Evolutionary conservation across 23 red algal genomes (phyloP).

Genomic region (Gracilaria gracilis): DNA sequence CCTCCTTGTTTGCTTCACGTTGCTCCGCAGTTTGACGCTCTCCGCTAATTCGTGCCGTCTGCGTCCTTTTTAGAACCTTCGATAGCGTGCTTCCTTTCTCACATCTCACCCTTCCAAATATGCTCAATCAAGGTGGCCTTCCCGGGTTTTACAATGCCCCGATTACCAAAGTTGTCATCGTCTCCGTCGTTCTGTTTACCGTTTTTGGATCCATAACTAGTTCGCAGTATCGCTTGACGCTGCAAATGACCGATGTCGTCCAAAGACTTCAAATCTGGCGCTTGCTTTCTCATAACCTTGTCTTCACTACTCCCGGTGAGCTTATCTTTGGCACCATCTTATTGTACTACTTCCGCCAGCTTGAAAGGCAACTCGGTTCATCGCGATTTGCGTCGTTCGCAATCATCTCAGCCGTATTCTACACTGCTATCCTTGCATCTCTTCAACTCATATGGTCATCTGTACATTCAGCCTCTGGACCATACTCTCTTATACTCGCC

Average conservation of each 20-base stretch:
- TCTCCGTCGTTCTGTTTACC: slow-evolving; percentile 34
- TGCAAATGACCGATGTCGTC: slow-evolving; percentile 25
- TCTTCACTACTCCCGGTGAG: slow-evolving; percentile 67
- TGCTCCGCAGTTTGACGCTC: too few species aligned
- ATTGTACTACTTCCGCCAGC: slow-evolving; percentile 62
- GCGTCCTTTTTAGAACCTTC: background rate
- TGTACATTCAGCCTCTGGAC: slow-evolving; percentile 29
- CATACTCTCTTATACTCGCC: slow-evolving; percentile 50
- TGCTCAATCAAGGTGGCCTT: slow-evolving; percentile 53
- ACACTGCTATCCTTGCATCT: slow-evolving; percentile 26
- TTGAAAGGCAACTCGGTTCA: slow-evolving; percentile 50
- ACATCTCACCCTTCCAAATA: background rate
- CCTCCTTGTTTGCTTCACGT: too few species aligned
- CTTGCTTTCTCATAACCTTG: slow-evolving; percentile 60
- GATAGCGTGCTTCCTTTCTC: background rate
- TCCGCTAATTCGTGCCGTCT: background rate
- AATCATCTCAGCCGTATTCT: slow-evolving; percentile 28
- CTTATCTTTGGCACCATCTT: slow-evolving; percentile 60
- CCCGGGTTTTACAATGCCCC: slow-evolving; percentile 63
- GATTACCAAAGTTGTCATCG: slow-evolving; percentile 50
- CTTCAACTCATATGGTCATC: slow-evolving; percentile 28
- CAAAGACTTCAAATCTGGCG: slow-evolving; percentile 47
- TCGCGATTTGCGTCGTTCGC: slow-evolving; percentile 54
- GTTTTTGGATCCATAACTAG: slow-evolving; percentile 56
- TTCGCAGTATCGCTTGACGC: slow-evolving; percentile 25